Evolutionary conservation across 75 land plant species (phyloP), one percentile per base, ranked within the genome.

Genomic region (Picea sitchensis): DNA sequence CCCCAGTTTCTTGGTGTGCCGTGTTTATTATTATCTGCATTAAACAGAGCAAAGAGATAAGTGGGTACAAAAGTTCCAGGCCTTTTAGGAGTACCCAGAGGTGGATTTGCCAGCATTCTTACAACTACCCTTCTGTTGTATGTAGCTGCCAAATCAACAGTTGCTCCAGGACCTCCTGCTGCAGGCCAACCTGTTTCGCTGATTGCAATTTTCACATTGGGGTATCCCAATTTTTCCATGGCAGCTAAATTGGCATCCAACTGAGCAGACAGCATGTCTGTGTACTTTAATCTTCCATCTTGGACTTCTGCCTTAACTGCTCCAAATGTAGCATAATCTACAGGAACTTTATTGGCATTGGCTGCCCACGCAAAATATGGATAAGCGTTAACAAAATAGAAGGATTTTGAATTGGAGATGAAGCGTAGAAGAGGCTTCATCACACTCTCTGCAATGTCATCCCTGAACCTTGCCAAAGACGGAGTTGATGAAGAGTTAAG

Each of bases 111-210:
- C 3, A 88, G 71, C 57, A 93, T 61, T 51, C 80, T 74, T 72
- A 78, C 75, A 0, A 88, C 93, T 13, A 92, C 57, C 56, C 96
- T 89, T 4, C 90, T 81, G 81, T 94, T 96, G 79, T 94, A 96
- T n/a, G 80, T 83, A 23, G 94, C 98, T 60, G 97, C 97, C 64
- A 94, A 89, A 78, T 81, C 61, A 58, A 85, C 61, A 59, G 85
- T 92, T 23, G 87, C 91, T 9, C 98, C 96, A 36, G 82, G 75
- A 59, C 90, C 94, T 38, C 94, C 88, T 23, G 81, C 87, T 38
- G 95, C 94, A 11, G 98, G 98, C 98, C 96, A 95, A 14, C 98
- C 96, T 26, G 98, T 95, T 85, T 95, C 98, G 56, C 92, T 86
- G 15, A 95, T 77, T 54, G 78, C 84, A 15, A 95, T 8, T 64